These are phyloP conservation scores for Aeschynomene evenia DNA, from an alignment of 306 rosid species.

Conservation along the genomic window DNA sequence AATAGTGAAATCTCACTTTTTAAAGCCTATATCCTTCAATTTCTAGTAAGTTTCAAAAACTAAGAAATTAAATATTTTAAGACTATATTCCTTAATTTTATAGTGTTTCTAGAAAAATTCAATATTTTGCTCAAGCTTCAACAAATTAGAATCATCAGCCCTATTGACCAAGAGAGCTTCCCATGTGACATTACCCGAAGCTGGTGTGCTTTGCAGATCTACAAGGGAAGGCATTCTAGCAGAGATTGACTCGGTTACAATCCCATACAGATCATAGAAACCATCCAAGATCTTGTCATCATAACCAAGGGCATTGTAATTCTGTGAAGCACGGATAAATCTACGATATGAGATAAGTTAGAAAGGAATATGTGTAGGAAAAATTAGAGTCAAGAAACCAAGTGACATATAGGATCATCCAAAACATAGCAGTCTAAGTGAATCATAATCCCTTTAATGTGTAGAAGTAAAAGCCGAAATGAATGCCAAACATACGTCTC, in stretches of 20 bases:
- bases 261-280: conserved; percentile 91
- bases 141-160: conserved; percentile 78
- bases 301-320: conserved; percentile 89
- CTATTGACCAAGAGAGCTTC: conserved; percentile 91
- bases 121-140: conserved; percentile 82
- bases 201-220: conserved; percentile 86
- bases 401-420: conserved; percentile 20
- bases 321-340: conserved; percentile 94
- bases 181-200: conserved; percentile 75
- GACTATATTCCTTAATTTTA: too few species aligned
- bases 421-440: background rate
- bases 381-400: conserved; percentile 36
- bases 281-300: conserved; percentile 97
- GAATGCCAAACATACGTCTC: conserved; percentile 5
- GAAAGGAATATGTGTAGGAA: conserved; percentile 49
- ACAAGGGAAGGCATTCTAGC: conserved; percentile 89
- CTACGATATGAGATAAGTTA: conserved; percentile 89
- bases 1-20: too few species aligned
- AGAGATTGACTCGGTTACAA: conserved; percentile 52
- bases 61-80: too few species aligned
- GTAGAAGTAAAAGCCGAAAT: conserved; percentile 20
- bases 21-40: too few species aligned
- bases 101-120: too few species aligned
- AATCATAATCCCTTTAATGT: background rate
- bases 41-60: too few species aligned